Base-by-base conservation (phyloP, 2,329 filamentous ascomycete genomes). In the Venturia asperata region DNA sequence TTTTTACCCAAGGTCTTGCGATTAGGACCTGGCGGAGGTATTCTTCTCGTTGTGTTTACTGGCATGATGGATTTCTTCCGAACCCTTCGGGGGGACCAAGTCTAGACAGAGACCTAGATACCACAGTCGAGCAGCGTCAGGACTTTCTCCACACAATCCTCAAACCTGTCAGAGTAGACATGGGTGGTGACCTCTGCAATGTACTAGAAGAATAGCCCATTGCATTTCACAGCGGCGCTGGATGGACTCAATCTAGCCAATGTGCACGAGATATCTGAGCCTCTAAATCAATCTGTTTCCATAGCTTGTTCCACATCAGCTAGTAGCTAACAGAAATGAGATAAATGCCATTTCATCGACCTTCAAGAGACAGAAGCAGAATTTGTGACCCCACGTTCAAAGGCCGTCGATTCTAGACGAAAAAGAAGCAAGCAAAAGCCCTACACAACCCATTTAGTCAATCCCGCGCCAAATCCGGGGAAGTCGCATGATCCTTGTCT, bases 1-100 rank as follows among this genome's bases (percentile, higher is more conserved):
- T 99, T 99, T 83, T 74, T 94, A 68, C 94, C 94, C 70, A 99
- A 99, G 85, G 94, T 97, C 43, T 81, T 96, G 68, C 82, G 90
- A 78, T 75, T 89, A 69, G 86, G 88, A 67, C 89, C 89, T 37
- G 88, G 85, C 71, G 85, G 85, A 74, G 85, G 85, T 79, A 87
- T 95, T 71, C 80, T 95, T 66, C 82, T 95, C 52, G 91, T 93
- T 64, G 90, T 94, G 62, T 94, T 89, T 79, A 92, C 89, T n/a
- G 87, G 87, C 65, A 87, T 92, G 66, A 91, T 91, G 86, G 92
- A 97, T 76, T 96, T 95, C 77, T 96, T 97, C 87, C 85, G 91
- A 72, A 86, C 85, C 71, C 84, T 86, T 76, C 80, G 83, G 67
- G 79, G 74, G n/a, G 52, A 58, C 52, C 13, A 37, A 37, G 15